Evolutionary conservation across 2,329 filamentous ascomycete genomes (phyloP), one percentile per base, ranked within the genome.

Genomic region (Davidsoniella virescens): DNA sequence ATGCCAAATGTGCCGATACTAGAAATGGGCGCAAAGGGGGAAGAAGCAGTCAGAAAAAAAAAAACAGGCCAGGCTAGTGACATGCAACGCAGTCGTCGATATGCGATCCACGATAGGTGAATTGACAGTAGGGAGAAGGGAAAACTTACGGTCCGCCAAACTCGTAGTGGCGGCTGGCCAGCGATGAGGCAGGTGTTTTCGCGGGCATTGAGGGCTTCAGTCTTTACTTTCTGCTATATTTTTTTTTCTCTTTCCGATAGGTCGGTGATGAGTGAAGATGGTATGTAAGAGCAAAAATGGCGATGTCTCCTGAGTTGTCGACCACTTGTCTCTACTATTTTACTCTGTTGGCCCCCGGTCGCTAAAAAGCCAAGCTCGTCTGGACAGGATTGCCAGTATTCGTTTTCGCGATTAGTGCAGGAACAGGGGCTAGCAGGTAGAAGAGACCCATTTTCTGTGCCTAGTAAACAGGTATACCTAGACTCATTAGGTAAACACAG

Each of bases 1-100:
- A 96, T 85, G 54, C 68, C 74, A 54, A 82, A 76, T 36, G 84
- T 86, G 51, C 87, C 88, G 40, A 81, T 70, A 50, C 87, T 93
- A 43, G 36, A 48, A n/a, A 17, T 45, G 56, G 53, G 17, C 14
- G 23, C 10, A 37, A 20, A 23, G 17, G 23, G 9, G 33, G 16
- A 37, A 36, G 26, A 14, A 50, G 18, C 2, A 44, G 20, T 20
- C 20, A 20, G 20, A 5, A 16, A 38, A 23, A 16, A 38, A 23
- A 41, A 42, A 26, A 5, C n/a, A 48, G 23, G 20, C 8, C 16
- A 23, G n/a, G 25, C 18, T 17, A 25, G 39, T 9, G 16, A 25
- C 6, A 17, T n/a, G 17, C 14, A 14, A 41, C 8, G 18, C 14
- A 44, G 18, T 25, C 12, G 17, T 18, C 25, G 36, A 48, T 16